Evolutionary conservation across 2,329 filamentous ascomycete species (phyloP).

Genomic region (Davidsoniella virescens): DNA sequence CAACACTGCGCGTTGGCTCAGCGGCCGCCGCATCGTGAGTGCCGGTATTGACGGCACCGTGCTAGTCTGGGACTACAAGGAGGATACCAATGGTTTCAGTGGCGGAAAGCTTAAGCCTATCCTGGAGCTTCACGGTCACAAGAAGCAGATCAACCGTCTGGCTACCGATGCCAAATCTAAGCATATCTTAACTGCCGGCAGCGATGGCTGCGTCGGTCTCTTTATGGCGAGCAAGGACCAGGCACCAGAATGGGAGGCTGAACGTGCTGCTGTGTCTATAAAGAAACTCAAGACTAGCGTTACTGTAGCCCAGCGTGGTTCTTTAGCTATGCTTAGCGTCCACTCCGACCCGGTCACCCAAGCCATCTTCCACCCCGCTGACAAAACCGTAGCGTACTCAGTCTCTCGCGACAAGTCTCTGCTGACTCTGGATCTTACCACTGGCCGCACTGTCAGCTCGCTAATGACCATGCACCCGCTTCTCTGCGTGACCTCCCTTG

Average conservation of each 20-base stretch:
- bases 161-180: slow-evolving; percentile 56
- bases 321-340: slow-evolving; percentile 54
- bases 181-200: slow-evolving; percentile 70
- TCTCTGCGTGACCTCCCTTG: slow-evolving; percentile 60
- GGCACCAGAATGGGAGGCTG: slow-evolving; percentile 55
- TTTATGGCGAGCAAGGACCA: slow-evolving; percentile 72
- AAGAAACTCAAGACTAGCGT: slow-evolving; percentile 29
- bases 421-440: slow-evolving; percentile 81
- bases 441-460: slow-evolving; percentile 60
- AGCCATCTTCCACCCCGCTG: slow-evolving; percentile 68
- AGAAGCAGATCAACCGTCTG: slow-evolving; percentile 54
- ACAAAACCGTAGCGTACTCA: slow-evolving; percentile 80
- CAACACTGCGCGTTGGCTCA: slow-evolving; percentile 73
- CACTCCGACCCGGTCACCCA: slow-evolving; percentile 63
- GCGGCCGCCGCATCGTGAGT: slow-evolving; percentile 58
- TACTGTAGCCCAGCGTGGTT: slow-evolving; percentile 52
- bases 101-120: slow-evolving; percentile 57
- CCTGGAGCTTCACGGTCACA: slow-evolving; percentile 74
- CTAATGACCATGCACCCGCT: slow-evolving; percentile 72
- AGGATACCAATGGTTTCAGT: slow-evolving; percentile 43
- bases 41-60: slow-evolving; percentile 73
- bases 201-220: slow-evolving; percentile 70
- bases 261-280: slow-evolving; percentile 35
- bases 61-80: slow-evolving; percentile 75
- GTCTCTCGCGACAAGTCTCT: slow-evolving; percentile 82